Percentiles rank a stretch among this genome's conserved stretches.
These are phyloP conservation scores for Aureobasidium sp. DNA, from an alignment of 2,329 filamentous ascomycete species.

Conservation along the genomic window DNA sequence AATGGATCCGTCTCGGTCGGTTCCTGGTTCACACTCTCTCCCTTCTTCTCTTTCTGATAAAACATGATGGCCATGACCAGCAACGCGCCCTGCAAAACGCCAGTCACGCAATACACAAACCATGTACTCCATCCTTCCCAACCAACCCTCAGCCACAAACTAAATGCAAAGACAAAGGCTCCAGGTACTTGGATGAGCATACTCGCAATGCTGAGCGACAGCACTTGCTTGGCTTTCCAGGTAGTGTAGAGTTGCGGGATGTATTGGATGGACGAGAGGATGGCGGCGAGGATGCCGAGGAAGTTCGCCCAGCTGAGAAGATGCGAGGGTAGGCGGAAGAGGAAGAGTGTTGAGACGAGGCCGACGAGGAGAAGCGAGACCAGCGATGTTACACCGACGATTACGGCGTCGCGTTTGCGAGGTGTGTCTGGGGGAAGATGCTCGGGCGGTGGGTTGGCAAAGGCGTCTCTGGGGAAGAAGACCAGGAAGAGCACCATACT, in stretches of 20 bases:
- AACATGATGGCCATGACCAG: conserved; percentile 76
- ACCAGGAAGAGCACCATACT: conserved; percentile 90
- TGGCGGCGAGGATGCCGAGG: conserved; percentile 69
- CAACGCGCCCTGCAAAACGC: conserved; percentile 72
- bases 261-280: conserved; percentile 81
- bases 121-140: conserved; percentile 87
- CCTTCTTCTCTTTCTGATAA: conserved; percentile 26
- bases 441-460: conserved; percentile 23
- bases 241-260: conserved; percentile 93
- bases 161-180: conserved; percentile 80
- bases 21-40: conserved; percentile 6
- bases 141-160: conserved; percentile 64
- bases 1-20: background rate
- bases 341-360: conserved; percentile 54
- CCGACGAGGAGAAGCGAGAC: conserved; percentile 67
- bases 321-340: conserved; percentile 55
- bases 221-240: conserved; percentile 73
- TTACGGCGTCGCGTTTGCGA: conserved; percentile 67
- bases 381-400: conserved; percentile 64
- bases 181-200: conserved; percentile 98
- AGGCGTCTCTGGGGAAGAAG: conserved; percentile 66
- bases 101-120: conserved; percentile 84
- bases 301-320: conserved; percentile 76
- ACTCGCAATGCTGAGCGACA: conserved; percentile 90
- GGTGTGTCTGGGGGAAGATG: conserved; percentile 42